Conservation (phyloP, 2,329 filamentous ascomycete genomes). For the Gaeumannomyces tritici region DNA sequence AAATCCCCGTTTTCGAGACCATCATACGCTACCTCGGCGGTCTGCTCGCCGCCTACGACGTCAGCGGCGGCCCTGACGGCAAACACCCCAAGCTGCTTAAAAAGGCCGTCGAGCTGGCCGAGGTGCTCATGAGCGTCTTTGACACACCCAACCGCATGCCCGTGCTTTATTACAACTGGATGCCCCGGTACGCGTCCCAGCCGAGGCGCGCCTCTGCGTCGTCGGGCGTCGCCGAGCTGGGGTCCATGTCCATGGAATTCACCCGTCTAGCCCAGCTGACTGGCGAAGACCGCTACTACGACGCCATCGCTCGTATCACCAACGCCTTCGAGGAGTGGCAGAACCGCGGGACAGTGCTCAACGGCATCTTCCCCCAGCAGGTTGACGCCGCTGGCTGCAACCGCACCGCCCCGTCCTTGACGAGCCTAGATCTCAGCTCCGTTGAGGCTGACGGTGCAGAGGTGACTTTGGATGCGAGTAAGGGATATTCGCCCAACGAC, state of each 20-base stretch:
- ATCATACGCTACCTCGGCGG: slow-evolving; percentile 88
- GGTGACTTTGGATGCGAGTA: slow-evolving; percentile 11
- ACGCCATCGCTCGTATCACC: slow-evolving; percentile 79
- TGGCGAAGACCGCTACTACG: slow-evolving; percentile 73
- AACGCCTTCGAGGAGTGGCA: slow-evolving; percentile 70
- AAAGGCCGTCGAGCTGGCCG: slow-evolving; percentile 71
- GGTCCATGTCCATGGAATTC: slow-evolving; percentile 78
- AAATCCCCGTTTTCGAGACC: slow-evolving; percentile 89
- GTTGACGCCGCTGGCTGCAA: slow-evolving; percentile 77
- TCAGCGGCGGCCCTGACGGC: slow-evolving; percentile 53
- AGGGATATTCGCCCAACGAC: slow-evolving; percentile 18
- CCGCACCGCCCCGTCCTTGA: slow-evolving; percentile 29
- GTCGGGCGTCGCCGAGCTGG: slow-evolving; percentile 61
- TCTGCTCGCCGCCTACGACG: slow-evolving; percentile 75
- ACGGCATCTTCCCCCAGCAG: slow-evolving; percentile 70
- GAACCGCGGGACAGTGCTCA: slow-evolving; percentile 54
- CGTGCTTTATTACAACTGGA: slow-evolving; percentile 69
- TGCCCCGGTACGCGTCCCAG: slow-evolving; percentile 52
- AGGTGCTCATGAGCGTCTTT: slow-evolving; percentile 73
- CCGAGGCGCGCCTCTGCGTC: slow-evolving; percentile 49
- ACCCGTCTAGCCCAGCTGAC: slow-evolving; percentile 83
- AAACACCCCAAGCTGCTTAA: slow-evolving; percentile 58
- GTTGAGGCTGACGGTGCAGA: slow-evolving; percentile 19
- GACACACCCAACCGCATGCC: slow-evolving; percentile 95
- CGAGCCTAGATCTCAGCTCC: slow-evolving; percentile 18